Base-by-base conservation (phyloP, 768 basidiomycete species). In the Boletus rubropictus region DNA sequence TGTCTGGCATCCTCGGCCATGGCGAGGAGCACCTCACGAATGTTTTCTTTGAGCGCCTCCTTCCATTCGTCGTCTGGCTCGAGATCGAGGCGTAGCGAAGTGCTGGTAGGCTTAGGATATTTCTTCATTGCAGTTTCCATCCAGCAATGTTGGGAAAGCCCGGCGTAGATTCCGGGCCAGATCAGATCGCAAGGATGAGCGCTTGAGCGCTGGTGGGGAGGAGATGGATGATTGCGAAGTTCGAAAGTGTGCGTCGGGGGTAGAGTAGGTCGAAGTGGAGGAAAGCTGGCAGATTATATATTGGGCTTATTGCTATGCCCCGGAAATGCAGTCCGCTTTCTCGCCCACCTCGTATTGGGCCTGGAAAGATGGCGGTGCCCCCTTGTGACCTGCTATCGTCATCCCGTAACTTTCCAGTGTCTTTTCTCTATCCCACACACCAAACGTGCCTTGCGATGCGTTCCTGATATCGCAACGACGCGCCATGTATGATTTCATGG, bases 31-130 rank as follows among this genome's bases (percentile, higher is more conserved):
- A 66, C 67, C 2, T 70, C 68, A 54, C 80, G 77, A 56, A 88
- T 84, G 56, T 72, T 69, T 33, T 72, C 69, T 57, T 59, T 68
- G 55, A 79, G 65, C 2, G 55, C 47, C 28, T 55, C 59, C 59
- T 80, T 82, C 80, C 81, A 82, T 49, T 69, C 64, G 2, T 76
- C 73, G 63, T 79, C 74, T 3, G 78, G 80, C 54, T 81, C 80
- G 36, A 64, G 53, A 56, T 69, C 62, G 28, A 50, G 48, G 24
- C 46, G 50, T 3, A 48, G 36, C 34, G 49, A 45, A 33, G 46
- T 37, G 45, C 31, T 52, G 31, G 56, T 0, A 11, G 50, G 24
- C 35, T 45, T 49, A 33, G 57, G 35, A 27, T 59, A 9, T n/a
- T 39, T 52, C 31, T 57, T 54, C 17, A 51, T 50, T 18, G 63